Percentiles rank a stretch among this genome's conserved stretches.
Conservation (phyloP, 208 protist genomes). For the Leishmania gerbilli region DNA sequence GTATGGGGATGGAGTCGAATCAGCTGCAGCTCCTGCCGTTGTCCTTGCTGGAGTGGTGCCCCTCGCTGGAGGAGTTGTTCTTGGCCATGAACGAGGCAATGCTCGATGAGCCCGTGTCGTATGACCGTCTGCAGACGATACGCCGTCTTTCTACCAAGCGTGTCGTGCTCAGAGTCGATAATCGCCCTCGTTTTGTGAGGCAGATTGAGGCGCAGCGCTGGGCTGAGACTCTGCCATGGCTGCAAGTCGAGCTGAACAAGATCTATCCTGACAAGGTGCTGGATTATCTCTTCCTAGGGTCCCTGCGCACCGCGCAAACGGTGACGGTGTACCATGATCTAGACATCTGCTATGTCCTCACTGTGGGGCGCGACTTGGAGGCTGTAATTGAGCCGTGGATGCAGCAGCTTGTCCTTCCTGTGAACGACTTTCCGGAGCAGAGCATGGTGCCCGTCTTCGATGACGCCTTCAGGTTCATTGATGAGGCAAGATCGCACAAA, state of each 20-base stretch:
- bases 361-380: conserved; percentile 65
- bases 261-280: conserved; percentile 91
- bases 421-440: conserved; percentile 84
- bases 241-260: conserved; percentile 78
- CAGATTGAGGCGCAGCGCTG: conserved; percentile 65
- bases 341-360: conserved; percentile 85
- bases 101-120: conserved; percentile 53
- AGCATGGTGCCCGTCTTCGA: conserved; percentile 64
- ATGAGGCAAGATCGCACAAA: conserved; percentile 51
- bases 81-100: conserved; percentile 74
- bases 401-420: conserved; percentile 67
- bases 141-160: background rate
- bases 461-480: conserved; percentile 81
- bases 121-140: conserved; percentile 26
- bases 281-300: conserved; percentile 86
- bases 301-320: conserved; percentile 82
- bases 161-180: conserved; percentile 66
- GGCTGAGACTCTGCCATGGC: conserved; percentile 52
- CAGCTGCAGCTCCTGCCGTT: conserved; percentile 57
- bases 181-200: conserved; percentile 67
- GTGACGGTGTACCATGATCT: conserved; percentile 80
- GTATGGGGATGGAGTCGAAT: conserved; percentile 79
- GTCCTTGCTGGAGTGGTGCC: conserved; percentile 63
- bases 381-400: conserved; percentile 73
- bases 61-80: conserved; percentile 52